Evolutionary conservation across 2,329 filamentous ascomycete genomes (phyloP).

Genomic region (Verticillium nonalfalfae): DNA sequence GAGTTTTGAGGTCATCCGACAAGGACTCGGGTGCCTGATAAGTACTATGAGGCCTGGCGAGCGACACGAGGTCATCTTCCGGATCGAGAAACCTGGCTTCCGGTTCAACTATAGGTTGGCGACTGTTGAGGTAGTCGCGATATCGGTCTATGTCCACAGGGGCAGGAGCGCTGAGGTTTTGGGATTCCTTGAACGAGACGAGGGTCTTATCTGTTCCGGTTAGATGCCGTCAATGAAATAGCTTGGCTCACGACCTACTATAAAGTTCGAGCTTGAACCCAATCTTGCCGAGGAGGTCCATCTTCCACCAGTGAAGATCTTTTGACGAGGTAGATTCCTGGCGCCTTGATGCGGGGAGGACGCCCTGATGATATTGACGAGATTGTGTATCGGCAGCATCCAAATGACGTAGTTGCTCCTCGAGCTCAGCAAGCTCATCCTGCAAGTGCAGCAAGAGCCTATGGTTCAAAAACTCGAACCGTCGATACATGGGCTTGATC

Average conservation of each 20-base stretch:
- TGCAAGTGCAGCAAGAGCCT: conserved; percentile 77
- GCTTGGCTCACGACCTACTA: conserved; percentile 36
- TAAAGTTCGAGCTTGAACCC: conserved; percentile 63
- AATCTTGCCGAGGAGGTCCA: conserved; percentile 54
- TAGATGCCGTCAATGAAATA: neutral
- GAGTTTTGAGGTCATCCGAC: conserved; percentile 7
- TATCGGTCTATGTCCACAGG: conserved; percentile 42
- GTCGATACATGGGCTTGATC: conserved; percentile 66
- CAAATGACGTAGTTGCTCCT: conserved; percentile 66
- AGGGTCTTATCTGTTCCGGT: conserved; percentile 47
- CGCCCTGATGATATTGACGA: conserved; percentile 31
- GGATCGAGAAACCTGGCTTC: conserved; percentile 56
- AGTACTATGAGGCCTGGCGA: conserved; percentile 13
- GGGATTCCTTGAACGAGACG: conserved; percentile 48
- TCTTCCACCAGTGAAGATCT: conserved; percentile 54
- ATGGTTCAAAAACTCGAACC: conserved; percentile 77
- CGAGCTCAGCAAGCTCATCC: conserved; percentile 75
- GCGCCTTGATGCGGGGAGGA: conserved; percentile 54
- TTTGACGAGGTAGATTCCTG: conserved; percentile 43
- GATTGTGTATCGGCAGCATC: conserved; percentile 53
- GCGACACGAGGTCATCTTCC: conserved; percentile 46
- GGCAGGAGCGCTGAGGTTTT: conserved; percentile 40
- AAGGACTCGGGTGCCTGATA: neutral
- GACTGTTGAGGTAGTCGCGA: conserved; percentile 47
- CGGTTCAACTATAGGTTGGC: conserved; percentile 47